Evolutionary conservation across 2,329 filamentous ascomycete genomes (phyloP).

Genomic region (Stagonosporopsis cucurbitacearum): DNA sequence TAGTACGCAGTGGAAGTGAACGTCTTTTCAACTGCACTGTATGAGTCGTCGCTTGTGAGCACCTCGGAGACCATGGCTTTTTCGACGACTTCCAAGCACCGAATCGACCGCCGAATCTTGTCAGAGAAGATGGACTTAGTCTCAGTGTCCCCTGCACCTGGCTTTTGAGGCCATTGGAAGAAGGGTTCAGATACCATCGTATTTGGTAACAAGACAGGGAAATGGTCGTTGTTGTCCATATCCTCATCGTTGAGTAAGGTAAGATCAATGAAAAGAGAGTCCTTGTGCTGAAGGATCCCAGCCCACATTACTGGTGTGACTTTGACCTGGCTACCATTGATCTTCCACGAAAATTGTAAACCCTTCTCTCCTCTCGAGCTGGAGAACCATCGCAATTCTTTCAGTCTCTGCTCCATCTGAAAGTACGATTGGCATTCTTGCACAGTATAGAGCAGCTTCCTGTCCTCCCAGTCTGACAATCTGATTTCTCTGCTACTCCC

Average conservation of each 20-base stretch:
- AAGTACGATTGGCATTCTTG: constrained; percentile 39
- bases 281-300: constrained; percentile 21
- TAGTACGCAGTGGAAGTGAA: constrained; percentile 40
- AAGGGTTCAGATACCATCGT: constrained; percentile 24
- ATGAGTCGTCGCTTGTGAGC: constrained; percentile 9
- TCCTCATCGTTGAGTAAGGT: constrained; percentile 4
- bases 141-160: not conserved
- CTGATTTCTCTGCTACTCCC: constrained; percentile 20
- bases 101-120: constrained; percentile 2
- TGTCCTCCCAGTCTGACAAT: constrained; percentile 31
- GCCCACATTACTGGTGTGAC: constrained; percentile 31
- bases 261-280: constrained; percentile 34
- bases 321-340: constrained; percentile 1
- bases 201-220: not conserved
- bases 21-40: constrained; percentile 24
- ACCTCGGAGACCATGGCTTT: constrained; percentile 30
- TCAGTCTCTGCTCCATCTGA: constrained; percentile 38
- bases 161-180: constrained; percentile 35
- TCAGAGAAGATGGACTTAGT: not conserved
- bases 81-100: constrained; percentile 34
- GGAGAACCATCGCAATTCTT: constrained; percentile 23
- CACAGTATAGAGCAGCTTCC: constrained; percentile 29
- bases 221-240: not conserved
- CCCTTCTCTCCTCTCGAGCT: not conserved
- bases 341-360: constrained; percentile 20